These are phyloP conservation scores for Lactifluus pinguis DNA, from an alignment of 768 basidiomycete species.

Conservation along the genomic window DNA sequence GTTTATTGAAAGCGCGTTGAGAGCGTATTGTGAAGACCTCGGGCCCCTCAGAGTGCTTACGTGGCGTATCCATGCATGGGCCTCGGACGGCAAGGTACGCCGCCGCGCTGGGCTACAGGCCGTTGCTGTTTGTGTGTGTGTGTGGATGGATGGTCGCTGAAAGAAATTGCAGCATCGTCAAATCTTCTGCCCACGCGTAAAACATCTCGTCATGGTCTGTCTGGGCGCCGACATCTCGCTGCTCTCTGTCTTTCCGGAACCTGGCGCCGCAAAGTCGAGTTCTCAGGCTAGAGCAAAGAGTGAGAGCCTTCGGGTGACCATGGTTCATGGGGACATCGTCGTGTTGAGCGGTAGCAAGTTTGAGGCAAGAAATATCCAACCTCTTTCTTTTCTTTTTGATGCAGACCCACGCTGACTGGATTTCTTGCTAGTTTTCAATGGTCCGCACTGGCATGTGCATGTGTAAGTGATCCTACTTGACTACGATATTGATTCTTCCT, in stretches of 20 bases:
- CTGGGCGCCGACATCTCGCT: constrained; percentile 15
- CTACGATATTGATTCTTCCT: neutral
- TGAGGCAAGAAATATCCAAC: constrained; percentile 1
- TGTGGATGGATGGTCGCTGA: neutral
- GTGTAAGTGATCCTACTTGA: constrained; percentile 5
- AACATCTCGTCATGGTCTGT: constrained; percentile 9
- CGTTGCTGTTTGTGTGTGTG: neutral
- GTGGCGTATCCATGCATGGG: constrained; percentile 11
- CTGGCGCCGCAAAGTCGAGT: neutral
- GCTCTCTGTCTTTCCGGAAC: neutral
- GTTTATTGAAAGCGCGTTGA: constrained; percentile 3
- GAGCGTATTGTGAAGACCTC: neutral
- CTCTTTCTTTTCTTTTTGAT: neutral
- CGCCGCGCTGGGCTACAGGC: neutral
- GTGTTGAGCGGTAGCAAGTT: constrained; percentile 3
- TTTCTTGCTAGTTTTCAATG: neutral
- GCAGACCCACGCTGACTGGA: neutral
- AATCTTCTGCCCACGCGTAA: constrained; percentile 1
- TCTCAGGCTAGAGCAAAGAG: neutral
- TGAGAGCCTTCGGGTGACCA: constrained; percentile 17
- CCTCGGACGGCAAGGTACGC: constrained; percentile 16
- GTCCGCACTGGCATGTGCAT: constrained; percentile 16
- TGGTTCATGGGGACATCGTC: constrained; percentile 16
- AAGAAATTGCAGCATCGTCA: constrained; percentile 1
- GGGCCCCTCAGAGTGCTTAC: neutral